These are phyloP conservation scores for Kuraishia hungarica DNA, from an alignment of 805 yeast species.

Conservation along the genomic window DNA sequence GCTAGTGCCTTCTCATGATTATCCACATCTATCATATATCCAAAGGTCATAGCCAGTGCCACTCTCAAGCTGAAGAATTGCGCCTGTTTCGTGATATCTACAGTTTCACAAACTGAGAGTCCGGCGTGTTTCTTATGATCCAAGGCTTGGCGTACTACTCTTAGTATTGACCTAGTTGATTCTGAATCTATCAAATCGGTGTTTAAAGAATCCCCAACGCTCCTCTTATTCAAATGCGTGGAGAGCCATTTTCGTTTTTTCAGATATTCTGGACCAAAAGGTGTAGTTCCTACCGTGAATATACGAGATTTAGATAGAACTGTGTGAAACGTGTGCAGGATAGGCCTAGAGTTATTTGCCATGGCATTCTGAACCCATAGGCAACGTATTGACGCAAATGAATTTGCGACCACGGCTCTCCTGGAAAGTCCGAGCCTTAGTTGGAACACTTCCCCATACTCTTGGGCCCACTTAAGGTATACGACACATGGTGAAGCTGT, in stretches of 20 bases:
- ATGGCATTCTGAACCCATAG: slow-evolving; percentile 44
- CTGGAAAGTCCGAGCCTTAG: slow-evolving; percentile 45
- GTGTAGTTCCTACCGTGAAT: slow-evolving; percentile 60
- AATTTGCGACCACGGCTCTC: slow-evolving; percentile 58
- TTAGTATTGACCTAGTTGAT: slow-evolving; percentile 15
- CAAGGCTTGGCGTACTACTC: background rate
- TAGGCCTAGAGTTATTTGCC: slow-evolving; percentile 61
- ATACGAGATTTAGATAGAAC: slow-evolving; percentile 48
- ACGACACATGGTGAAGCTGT: slow-evolving; percentile 39
- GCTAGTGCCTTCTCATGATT: slow-evolving; percentile 32
- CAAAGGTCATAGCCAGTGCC: slow-evolving; percentile 45
- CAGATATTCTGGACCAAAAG: slow-evolving; percentile 38
- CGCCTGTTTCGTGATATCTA: slow-evolving; percentile 29
- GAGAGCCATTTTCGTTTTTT: slow-evolving; percentile 40
- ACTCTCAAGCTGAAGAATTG: slow-evolving; percentile 46
- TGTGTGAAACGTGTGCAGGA: slow-evolving; percentile 57
- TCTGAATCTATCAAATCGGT: slow-evolving; percentile 29
- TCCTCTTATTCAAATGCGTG: slow-evolving; percentile 29
- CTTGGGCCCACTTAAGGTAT: slow-evolving; percentile 35
- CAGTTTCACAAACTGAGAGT: slow-evolving; percentile 16
- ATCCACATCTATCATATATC: slow-evolving; percentile 35
- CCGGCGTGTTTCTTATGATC: background rate
- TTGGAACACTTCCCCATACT: slow-evolving; percentile 46
- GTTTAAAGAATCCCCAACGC: slow-evolving; percentile 18
- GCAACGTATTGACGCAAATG: slow-evolving; percentile 41